Base-by-base conservation (phyloP, 305 asterid genomes). In the Ajuga reptans region DNA sequence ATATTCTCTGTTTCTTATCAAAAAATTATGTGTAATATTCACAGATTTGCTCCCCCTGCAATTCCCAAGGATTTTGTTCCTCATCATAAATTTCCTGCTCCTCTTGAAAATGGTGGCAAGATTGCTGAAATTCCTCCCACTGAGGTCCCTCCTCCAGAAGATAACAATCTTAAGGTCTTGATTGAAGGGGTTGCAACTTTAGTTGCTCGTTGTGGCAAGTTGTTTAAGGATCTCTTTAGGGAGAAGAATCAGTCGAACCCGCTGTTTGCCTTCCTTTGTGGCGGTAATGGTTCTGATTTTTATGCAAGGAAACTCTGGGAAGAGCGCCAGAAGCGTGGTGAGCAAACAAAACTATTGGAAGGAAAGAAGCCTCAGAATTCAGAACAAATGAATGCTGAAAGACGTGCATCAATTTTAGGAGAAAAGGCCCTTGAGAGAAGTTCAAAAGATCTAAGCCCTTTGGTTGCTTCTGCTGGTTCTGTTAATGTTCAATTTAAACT, bases 151-250 rank as follows among this genome's bases (percentile, higher is more conserved):
- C 86, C 89, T 66, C 97, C 97, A 3, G 95, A 84, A 76, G 94
- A 90, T 79, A 84, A 80, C 84, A 81, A 80, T 72, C 91, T 90
- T 62, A 90, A 81, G 77, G 84, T 90, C 80, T 77, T 89, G 83
- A 90, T 93, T 69, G 99, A 93, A 77, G 99, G 99, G 67, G 87
- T 93, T 74, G 97, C 99, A 71, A 80, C 87, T 69, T 80, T 93
- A 78, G 99, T 93, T 45, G 91, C 92, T 74, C 99, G 97, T 63
- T 90, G 92, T 68, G 97, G 99, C 17, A 86, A 84, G 73, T 84
- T 93, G 77, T 89, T 90, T 53, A 97, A 93, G 86, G 95, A 93
- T 81, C 95, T 90, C 64, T 87, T 89, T 39, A 84, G 86, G 73
- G 95, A 89, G 84, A 93, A 90, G 83, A 86, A 89, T 80, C 96